Percentiles rank a stretch among this genome's conserved stretches.
Evolutionary conservation across 1,284 basidiomycete genomes (phyloP).

Genomic region (Cryptococcus maquisensis): DNA sequence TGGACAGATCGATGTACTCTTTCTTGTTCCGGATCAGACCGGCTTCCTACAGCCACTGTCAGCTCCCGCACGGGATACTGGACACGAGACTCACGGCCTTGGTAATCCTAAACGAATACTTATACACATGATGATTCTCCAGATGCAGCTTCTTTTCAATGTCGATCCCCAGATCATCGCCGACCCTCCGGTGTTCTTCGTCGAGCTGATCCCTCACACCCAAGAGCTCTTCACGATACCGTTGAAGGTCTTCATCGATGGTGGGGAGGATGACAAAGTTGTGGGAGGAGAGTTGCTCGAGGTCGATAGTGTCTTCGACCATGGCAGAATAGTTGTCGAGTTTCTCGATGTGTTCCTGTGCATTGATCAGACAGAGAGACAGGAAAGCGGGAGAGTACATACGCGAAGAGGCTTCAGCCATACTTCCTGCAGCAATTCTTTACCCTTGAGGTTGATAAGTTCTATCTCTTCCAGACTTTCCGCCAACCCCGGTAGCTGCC

Average conservation of each 20-base stretch:
- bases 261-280: slow-evolving; percentile 84
- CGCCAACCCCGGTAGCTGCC: slow-evolving; percentile 71
- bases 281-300: slow-evolving; percentile 75
- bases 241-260: slow-evolving; percentile 59
- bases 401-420: slow-evolving; percentile 65
- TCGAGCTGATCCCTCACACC: slow-evolving; percentile 77
- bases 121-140: slow-evolving; percentile 85
- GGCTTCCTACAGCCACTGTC: slow-evolving; percentile 60
- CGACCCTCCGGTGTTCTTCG: slow-evolving; percentile 70
- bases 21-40: slow-evolving; percentile 65
- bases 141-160: slow-evolving; percentile 94
- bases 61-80: background rate
- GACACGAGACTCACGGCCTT: slow-evolving; percentile 62
- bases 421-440: slow-evolving; percentile 60
- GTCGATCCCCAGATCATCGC: slow-evolving; percentile 73
- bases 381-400: slow-evolving; percentile 15
- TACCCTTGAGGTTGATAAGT: slow-evolving; percentile 44
- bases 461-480: slow-evolving; percentile 55
- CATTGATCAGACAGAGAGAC: background rate
- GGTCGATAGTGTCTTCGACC: slow-evolving; percentile 93
- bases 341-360: slow-evolving; percentile 60
- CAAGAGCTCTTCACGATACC: slow-evolving; percentile 64
- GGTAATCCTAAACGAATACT: slow-evolving; percentile 89
- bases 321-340: slow-evolving; percentile 82
- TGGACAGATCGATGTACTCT: slow-evolving; percentile 78